phyloP scores from a whole-genome alignment of 2,329 filamentous ascomycete species.

The Fusarium stilboides region DNA sequence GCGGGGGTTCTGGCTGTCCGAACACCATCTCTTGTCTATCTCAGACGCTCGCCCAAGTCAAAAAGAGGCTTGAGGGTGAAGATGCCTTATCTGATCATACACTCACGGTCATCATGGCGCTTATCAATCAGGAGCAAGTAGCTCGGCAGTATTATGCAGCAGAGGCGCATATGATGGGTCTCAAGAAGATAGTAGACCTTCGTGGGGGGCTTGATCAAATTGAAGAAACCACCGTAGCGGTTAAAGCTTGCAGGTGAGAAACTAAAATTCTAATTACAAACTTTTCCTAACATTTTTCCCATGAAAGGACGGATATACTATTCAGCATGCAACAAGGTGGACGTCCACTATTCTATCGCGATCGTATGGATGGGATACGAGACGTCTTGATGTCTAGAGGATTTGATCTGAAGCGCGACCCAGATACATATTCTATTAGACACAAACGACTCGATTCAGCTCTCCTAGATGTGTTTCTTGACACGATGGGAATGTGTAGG shows the following conservation, averaged over 20 bases:
- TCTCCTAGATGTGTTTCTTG: background rate
- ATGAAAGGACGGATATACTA: slow-evolving; percentile 14
- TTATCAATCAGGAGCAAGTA: slow-evolving; percentile 13
- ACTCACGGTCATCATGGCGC: slow-evolving; percentile 5
- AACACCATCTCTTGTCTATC: slow-evolving; percentile 6
- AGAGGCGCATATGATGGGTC: slow-evolving; percentile 1
- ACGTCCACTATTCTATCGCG: background rate
- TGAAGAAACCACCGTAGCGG: background rate
- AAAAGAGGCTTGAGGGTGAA: background rate
- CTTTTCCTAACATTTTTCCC: background rate
- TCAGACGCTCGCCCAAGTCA: slow-evolving; percentile 8
- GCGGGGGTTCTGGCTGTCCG: slow-evolving; percentile 4
- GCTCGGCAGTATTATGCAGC: slow-evolving; percentile 8
- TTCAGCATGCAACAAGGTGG: slow-evolving; percentile 12
- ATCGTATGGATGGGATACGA: background rate
- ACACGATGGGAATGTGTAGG: background rate
- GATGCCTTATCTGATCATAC: slow-evolving; percentile 12
- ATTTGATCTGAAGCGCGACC: background rate
- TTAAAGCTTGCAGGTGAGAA: slow-evolving; percentile 11
- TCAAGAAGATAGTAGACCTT: slow-evolving; percentile 11
- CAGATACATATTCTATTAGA: accelerated
- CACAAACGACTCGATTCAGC: accelerated
- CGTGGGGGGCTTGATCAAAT: slow-evolving; percentile 3
- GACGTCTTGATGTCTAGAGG: accelerated
- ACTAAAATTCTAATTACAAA: no score